Evolutionary conservation across 1,284 basidiomycete genomes (phyloP).

Genomic region (Heliocybe sulcata): DNA sequence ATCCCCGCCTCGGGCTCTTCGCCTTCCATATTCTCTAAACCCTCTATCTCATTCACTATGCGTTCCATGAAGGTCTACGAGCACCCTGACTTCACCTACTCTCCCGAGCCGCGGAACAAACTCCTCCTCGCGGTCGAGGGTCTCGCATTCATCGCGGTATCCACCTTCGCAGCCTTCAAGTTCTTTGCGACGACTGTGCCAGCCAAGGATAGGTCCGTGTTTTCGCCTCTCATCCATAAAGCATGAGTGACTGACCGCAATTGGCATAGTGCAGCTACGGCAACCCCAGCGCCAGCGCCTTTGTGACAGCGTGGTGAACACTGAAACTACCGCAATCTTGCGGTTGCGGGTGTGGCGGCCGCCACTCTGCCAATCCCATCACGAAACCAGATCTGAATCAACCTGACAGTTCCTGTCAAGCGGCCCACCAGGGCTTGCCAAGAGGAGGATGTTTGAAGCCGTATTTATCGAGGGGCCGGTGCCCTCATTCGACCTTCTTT

Average conservation of each 20-base stretch:
- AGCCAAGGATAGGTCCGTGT: not conserved
- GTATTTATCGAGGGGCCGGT: too few relatives aligned
- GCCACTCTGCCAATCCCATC: too few relatives aligned
- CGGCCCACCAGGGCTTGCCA: too few relatives aligned
- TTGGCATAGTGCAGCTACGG: not conserved
- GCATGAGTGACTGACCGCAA: not conserved
- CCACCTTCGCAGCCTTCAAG: not conserved
- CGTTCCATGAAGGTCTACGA: not conserved
- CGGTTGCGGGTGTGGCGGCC: too few relatives aligned
- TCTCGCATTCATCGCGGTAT: not conserved
- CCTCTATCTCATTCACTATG: not conserved
- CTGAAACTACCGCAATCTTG: too few relatives aligned
- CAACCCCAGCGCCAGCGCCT: not conserved
- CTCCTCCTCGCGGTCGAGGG: not conserved
- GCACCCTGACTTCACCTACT: not conserved
- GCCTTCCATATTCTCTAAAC: too few relatives aligned
- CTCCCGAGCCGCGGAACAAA: not conserved
- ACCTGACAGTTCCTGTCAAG: too few relatives aligned
- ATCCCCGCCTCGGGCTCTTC: too few relatives aligned
- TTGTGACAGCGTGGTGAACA: too few relatives aligned
- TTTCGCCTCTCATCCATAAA: not conserved
- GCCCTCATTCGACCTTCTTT: too few relatives aligned
- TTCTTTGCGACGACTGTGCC: not conserved
- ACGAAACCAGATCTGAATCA: too few relatives aligned
- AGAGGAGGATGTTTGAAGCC: too few relatives aligned